Evolutionary conservation across 495 filamentous ascomycete genomes (phyloP).

Genomic region (Neurospora discreta): DNA sequence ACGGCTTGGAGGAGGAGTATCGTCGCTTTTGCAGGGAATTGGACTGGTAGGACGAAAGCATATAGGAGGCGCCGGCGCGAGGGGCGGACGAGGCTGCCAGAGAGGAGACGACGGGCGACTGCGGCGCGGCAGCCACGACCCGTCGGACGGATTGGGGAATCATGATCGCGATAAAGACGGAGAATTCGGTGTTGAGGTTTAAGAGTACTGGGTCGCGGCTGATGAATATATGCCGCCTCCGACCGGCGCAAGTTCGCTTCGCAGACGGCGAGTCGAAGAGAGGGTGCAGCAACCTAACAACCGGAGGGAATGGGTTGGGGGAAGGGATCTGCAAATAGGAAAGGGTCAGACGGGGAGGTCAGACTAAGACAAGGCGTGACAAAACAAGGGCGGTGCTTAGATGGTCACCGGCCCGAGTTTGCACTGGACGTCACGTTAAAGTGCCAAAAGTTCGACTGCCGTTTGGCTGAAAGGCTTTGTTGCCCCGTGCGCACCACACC

Average conservation of each 20-base stretch:
- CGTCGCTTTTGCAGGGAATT: constrained; percentile 32
- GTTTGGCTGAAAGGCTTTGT: constrained; percentile 18
- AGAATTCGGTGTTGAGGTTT: constrained; percentile 1
- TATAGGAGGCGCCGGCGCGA: constrained; percentile 23
- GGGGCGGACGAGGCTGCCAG: constrained; percentile 22
- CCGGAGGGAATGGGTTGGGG: constrained; percentile 5
- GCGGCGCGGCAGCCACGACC: constrained; percentile 30
- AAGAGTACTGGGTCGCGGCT: constrained; percentile 3
- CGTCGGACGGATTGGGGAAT: constrained; percentile 42
- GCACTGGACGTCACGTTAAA: constrained; percentile 6
- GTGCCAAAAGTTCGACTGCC: constrained; percentile 5
- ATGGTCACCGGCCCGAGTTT: constrained; percentile 11
- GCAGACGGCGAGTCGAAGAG: background rate
- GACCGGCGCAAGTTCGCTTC: background rate
- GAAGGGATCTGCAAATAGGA: background rate
- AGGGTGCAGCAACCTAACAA: constrained; percentile 1
- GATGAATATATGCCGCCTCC: constrained; percentile 7
- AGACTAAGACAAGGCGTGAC: background rate
- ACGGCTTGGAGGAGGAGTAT: constrained; percentile 48
- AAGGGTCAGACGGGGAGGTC: background rate
- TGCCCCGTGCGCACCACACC: constrained; percentile 9
- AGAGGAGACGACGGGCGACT: constrained; percentile 28
- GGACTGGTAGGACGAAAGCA: constrained; percentile 24
- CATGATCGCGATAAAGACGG: constrained; percentile 23
- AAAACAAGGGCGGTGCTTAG: constrained; percentile 1